Base-by-base conservation (phyloP, 2,329 filamentous ascomycete species). In the Ciborinia camelliae region DNA sequence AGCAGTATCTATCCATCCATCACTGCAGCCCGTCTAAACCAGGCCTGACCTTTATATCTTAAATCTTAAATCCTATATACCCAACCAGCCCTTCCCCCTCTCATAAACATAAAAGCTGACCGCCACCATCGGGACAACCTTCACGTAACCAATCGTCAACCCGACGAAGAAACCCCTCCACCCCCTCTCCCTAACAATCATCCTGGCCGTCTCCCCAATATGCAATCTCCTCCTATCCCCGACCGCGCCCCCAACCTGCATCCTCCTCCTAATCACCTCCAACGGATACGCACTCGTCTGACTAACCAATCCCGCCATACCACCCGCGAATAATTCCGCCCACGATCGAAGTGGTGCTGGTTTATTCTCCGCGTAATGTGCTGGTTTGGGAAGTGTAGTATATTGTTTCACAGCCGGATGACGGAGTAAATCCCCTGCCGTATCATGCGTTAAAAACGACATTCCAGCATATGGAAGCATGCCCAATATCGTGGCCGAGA, bases 391-490 rank as follows among this genome's bases (percentile, higher is more conserved):
- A 1, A 96, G 79, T 0, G 90, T 92, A 4, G 94, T 97, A 75
- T 91, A 90, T 53, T 82, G 75, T 5, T 89, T 86, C 8, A 97
- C 72, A 0, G 76, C 68, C 0, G 88, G 87, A 64, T 84, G 82
- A 23, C 93, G 91, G 71, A 99, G 83, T 54, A 95, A 73, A 76
- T 99, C 95, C 67, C 91, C 91, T 48, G 90, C 86, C 5, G 91
- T 92, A 76, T 99, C 95, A 79, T 99, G 95, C 0, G 92, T 96
- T 48, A 99, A 84, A 79, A 99, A 99, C 1, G 92, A 97, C 73
- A 96, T 89, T 72, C 95, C 95, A 1, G 95, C 95, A 74, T 99
- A 99, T 0, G 95, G 95, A 0, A 99, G 81, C 94, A 99, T 99
- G 71, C 95, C 95, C 66, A 96, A 82, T 6, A 99, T 78, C 0